Conservation (phyloP, 768 basidiomycete species). For the Mycena rebaudengoi region DNA sequence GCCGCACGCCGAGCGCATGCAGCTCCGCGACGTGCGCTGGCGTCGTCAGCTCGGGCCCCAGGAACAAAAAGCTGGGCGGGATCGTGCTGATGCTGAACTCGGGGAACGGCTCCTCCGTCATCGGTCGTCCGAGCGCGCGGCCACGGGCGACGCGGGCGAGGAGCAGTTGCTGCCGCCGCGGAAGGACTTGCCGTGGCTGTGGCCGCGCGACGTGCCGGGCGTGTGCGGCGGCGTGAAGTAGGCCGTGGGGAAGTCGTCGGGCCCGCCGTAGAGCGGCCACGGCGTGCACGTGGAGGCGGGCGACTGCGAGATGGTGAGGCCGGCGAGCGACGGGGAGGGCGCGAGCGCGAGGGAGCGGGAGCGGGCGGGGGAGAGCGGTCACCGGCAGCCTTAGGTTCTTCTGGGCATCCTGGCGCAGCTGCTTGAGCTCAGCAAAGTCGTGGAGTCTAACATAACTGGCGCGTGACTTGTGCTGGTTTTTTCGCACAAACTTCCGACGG, state of each 20-base stretch:
- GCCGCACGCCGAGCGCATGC: slow-evolving; percentile 76
- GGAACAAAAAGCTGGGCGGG: slow-evolving; percentile 87
- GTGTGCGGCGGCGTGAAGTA: slow-evolving; percentile 65
- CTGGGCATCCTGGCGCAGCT: slow-evolving; percentile 75
- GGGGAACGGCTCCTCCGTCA: slow-evolving; percentile 67
- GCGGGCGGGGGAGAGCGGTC: slow-evolving; percentile 43
- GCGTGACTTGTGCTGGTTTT: too few species aligned
- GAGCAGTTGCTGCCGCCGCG: slow-evolving; percentile 9
- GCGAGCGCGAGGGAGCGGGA: slow-evolving; percentile 58
- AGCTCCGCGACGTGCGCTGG: slow-evolving; percentile 81
- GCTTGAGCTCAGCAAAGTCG: too few species aligned
- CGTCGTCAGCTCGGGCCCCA: slow-evolving; percentile 86
- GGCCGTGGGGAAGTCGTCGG: slow-evolving; percentile 53
- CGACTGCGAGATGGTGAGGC: too few species aligned
- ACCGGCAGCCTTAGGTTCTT: slow-evolving; percentile 83
- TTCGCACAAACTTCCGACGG: too few species aligned
- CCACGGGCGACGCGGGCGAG: slow-evolving; percentile 18
- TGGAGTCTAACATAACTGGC: too few species aligned
- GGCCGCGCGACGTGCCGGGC: slow-evolving; percentile 61
- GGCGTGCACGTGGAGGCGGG: too few species aligned
- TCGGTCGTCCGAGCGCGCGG: slow-evolving; percentile 55
- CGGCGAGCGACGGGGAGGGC: slow-evolving; percentile 56
- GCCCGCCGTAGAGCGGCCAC: slow-evolving; percentile 39
- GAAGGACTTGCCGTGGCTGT: slow-evolving; percentile 53
- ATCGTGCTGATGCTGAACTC: slow-evolving; percentile 89